phyloP scores from a whole-genome alignment of 805 yeast genomes.

The Wickerhamiella alocasiicola region DNA sequence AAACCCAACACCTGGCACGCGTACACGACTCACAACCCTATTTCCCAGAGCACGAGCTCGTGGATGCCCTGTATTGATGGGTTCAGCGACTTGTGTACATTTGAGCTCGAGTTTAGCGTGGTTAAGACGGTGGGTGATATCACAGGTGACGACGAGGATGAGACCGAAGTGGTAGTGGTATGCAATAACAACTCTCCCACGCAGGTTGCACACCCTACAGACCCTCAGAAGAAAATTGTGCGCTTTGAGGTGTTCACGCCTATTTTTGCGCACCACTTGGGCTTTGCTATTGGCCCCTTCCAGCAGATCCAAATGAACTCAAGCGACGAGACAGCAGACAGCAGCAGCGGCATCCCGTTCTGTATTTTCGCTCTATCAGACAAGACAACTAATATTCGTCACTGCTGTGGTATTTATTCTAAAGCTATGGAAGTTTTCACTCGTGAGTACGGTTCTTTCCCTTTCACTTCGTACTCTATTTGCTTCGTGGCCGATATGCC shows the following conservation, averaged over 20 bases:
- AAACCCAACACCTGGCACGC: conserved; percentile 58
- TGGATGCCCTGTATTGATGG: conserved; percentile 97
- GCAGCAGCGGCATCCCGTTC: conserved; percentile 16
- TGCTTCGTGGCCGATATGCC: conserved; percentile 42
- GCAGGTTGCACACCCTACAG: conserved; percentile 58
- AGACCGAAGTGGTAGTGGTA: conserved; percentile 30
- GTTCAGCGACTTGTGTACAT: conserved; percentile 74
- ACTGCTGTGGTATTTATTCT: conserved; percentile 64
- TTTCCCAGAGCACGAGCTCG: conserved; percentile 74
- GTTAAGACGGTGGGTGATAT: conserved; percentile 72
- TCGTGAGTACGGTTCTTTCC: conserved; percentile 85
- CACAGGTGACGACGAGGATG: conserved; percentile 33
- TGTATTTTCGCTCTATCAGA: conserved; percentile 23
- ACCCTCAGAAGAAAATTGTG: conserved; percentile 59
- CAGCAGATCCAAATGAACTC: conserved; percentile 42
- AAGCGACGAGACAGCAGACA: conserved; percentile 28
- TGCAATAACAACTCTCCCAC: conserved; percentile 36
- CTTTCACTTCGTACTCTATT: conserved; percentile 70
- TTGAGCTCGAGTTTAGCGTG: conserved; percentile 80
- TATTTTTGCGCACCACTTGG: conserved; percentile 85
- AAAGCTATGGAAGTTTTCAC: conserved; percentile 74
- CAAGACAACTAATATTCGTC: conserved; percentile 34
- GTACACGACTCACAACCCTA: conserved; percentile 67
- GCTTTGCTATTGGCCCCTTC: conserved; percentile 90
- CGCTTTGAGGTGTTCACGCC: conserved; percentile 69